Conservation (phyloP, 495 filamentous ascomycete species). For the Hypoxylon fuscum region DNA sequence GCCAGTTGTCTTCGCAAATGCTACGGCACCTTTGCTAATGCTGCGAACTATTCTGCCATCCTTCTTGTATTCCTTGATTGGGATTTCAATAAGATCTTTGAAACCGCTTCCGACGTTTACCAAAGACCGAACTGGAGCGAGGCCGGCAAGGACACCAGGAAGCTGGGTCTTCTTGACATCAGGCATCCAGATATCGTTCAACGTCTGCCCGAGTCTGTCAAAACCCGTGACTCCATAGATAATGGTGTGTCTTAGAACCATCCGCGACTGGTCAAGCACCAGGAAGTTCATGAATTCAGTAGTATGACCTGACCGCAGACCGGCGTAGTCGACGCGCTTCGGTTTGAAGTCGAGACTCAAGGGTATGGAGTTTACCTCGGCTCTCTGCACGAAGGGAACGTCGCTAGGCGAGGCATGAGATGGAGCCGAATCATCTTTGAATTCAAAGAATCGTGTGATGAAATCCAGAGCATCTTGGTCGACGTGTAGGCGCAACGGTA, state of each 20-base stretch:
- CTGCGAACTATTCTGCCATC: constrained; percentile 92
- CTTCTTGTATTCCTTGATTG: constrained; percentile 90
- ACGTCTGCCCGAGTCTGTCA: constrained; percentile 81
- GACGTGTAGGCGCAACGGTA: constrained; percentile 91
- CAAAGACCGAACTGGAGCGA: constrained; percentile 88
- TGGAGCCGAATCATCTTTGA: constrained; percentile 79
- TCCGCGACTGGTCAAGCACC: constrained; percentile 85
- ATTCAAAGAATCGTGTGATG: constrained; percentile 96
- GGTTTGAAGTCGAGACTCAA: constrained; percentile 97
- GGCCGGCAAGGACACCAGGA: constrained; percentile 83
- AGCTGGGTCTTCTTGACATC: constrained; percentile 92
- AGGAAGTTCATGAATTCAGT: constrained; percentile 99
- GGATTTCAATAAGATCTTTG: constrained; percentile 84
- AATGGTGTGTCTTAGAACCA: constrained; percentile 87
- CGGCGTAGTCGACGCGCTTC: constrained; percentile 93
- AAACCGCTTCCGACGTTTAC: constrained; percentile 91
- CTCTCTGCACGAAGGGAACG: constrained; percentile 87
- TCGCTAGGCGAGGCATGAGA: constrained; percentile 67
- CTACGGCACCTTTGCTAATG: constrained; percentile 85
- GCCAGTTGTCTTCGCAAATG: constrained; percentile 91
- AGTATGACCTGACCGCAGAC: constrained; percentile 95
- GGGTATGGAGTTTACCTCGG: constrained; percentile 83
- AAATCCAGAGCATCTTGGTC: constrained; percentile 99
- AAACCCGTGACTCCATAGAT: constrained; percentile 92
- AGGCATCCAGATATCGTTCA: constrained; percentile 98